Percentiles rank a stretch among this genome's conserved stretches.
These are phyloP conservation scores for Hypoxylon rickii DNA, from an alignment of 495 filamentous ascomycete species.

Conservation along the genomic window DNA sequence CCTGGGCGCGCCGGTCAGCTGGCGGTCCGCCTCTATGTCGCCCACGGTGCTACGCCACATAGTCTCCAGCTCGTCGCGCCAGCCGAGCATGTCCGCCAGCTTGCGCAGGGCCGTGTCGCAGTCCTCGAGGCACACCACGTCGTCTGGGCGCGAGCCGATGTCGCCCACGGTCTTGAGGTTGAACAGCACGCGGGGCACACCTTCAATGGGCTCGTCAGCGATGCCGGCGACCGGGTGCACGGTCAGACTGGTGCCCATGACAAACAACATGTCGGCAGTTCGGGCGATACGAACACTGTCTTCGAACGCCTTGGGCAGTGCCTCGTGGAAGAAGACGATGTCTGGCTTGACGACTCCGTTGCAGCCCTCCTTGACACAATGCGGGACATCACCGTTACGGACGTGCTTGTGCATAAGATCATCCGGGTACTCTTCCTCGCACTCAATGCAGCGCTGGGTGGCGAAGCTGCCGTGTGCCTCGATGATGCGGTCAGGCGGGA, in stretches of 20 bases:
- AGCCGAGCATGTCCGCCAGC: slow-evolving; percentile 81
- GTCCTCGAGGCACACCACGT: slow-evolving; percentile 74
- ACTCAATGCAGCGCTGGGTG: slow-evolving; percentile 86
- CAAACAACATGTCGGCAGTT: slow-evolving; percentile 77
- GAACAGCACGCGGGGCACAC: slow-evolving; percentile 77
- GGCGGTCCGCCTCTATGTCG: slow-evolving; percentile 46
- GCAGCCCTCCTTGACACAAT: slow-evolving; percentile 64
- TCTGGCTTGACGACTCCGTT: slow-evolving; percentile 90
- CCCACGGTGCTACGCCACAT: slow-evolving; percentile 49
- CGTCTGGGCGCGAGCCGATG: slow-evolving; percentile 74
- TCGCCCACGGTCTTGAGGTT: slow-evolving; percentile 86
- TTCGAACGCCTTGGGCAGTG: slow-evolving; percentile 72
- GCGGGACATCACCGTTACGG: slow-evolving; percentile 64
- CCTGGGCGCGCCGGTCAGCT: slow-evolving; percentile 32
- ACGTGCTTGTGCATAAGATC: slow-evolving; percentile 73
- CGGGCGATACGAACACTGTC: slow-evolving; percentile 56
- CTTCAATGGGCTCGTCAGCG: slow-evolving; percentile 69
- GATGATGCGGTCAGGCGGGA: slow-evolving; percentile 78
- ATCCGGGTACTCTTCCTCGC: slow-evolving; percentile 70
- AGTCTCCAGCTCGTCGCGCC: slow-evolving; percentile 80
- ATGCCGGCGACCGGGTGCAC: slow-evolving; percentile 88
- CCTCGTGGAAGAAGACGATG: slow-evolving; percentile 92
- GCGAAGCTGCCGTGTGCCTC: slow-evolving; percentile 98
- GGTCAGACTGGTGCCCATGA: slow-evolving; percentile 88
- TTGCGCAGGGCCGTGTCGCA: slow-evolving; percentile 85